Conservation (phyloP, 106 monocot species). For the Vanilla planifolia region DNA sequence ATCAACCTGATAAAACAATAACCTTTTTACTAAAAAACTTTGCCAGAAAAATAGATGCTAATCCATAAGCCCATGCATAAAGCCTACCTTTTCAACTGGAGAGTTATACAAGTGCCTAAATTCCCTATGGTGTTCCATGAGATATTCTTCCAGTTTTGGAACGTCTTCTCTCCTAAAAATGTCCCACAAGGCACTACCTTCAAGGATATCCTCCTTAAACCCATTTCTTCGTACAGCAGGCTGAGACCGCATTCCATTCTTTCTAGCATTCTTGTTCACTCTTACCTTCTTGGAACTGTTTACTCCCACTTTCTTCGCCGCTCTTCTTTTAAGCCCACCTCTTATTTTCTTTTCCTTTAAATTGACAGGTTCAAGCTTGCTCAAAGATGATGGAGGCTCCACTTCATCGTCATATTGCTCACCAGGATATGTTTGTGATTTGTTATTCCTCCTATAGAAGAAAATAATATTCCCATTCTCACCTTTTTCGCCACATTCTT, state of each 20-base stretch:
- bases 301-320: neutral
- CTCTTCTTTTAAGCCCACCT: neutral
- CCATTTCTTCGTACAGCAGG: neutral
- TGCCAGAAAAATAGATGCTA: neutral
- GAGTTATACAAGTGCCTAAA: constrained; percentile 59
- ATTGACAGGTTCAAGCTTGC: too few relatives aligned
- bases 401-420: neutral
- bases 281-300: neutral
- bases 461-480: neutral
- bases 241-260: neutral
- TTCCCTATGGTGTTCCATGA: constrained; percentile 52
- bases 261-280: neutral
- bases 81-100: constrained; percentile 48
- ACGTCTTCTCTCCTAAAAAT: constrained; percentile 81
- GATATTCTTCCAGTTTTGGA: constrained; percentile 55
- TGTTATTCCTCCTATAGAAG: neutral
- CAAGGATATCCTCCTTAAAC: neutral
- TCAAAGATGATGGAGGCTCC: neutral
- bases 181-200: constrained; percentile 88
- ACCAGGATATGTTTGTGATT: neutral
- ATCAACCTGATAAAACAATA: constrained; percentile 29
- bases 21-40: neutral
- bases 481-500: neutral
- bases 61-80: too few relatives aligned
- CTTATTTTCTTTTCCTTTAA: too few relatives aligned